Evolutionary conservation across 208 protist genomes (phyloP).

Genomic region (Leishmania turanica): DNA sequence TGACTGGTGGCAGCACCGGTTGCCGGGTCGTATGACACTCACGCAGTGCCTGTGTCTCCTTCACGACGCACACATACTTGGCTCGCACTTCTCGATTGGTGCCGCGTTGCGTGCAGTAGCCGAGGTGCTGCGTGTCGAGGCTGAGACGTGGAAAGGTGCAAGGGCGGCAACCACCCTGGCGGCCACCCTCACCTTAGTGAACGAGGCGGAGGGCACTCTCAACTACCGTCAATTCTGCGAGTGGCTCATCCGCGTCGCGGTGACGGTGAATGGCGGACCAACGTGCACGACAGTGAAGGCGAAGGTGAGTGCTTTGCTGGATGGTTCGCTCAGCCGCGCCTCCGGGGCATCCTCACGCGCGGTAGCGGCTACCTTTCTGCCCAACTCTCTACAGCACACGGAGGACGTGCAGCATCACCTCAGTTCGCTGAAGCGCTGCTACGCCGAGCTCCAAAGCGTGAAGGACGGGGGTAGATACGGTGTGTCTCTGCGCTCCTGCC

Average conservation of each 20-base stretch:
- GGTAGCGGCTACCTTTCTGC: conserved; percentile 28
- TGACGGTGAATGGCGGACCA: conserved; percentile 49
- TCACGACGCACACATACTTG: conserved; percentile 57
- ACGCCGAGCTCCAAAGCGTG: conserved; percentile 35
- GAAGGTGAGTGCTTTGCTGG: conserved; percentile 60
- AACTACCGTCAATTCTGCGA: conserved; percentile 89
- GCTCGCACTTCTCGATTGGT: conserved; percentile 46
- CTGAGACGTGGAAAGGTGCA: conserved; percentile 1
- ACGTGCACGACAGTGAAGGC: conserved; percentile 30
- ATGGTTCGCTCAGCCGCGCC: conserved; percentile 26
- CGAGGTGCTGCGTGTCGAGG: conserved; percentile 39
- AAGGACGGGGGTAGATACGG: conserved; percentile 6
- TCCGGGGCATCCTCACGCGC: conserved; percentile 11
- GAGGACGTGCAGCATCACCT: conserved; percentile 30
- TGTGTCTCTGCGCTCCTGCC: conserved; percentile 24
- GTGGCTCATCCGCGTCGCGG: conserved; percentile 67
- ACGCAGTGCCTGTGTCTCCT: conserved; percentile 75
- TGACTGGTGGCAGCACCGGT: conserved; percentile 80
- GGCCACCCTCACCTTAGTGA: conserved; percentile 26
- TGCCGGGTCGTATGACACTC: conserved; percentile 61
- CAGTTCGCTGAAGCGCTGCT: conserved; percentile 26
- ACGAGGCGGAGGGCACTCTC: conserved; percentile 45
- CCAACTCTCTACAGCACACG: conserved; percentile 38
- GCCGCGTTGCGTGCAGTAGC: conserved; percentile 58
- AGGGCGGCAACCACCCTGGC: conserved; percentile 3